These are phyloP conservation scores for Tolypocladium pustulatum DNA, from an alignment of 2,329 filamentous ascomycete species.

Conservation along the genomic window DNA sequence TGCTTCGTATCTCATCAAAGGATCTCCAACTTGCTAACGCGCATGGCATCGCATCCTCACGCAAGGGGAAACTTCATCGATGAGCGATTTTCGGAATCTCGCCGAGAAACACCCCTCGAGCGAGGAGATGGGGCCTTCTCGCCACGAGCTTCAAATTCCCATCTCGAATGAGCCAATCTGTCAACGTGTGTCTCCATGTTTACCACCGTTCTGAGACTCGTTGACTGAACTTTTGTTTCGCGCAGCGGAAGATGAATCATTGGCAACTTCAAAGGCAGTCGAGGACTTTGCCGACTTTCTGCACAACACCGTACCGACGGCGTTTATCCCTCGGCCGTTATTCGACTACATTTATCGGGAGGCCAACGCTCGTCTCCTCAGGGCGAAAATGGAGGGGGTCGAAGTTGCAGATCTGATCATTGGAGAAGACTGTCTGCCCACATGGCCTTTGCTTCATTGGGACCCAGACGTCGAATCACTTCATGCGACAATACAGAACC, in stretches of 20 bases:
- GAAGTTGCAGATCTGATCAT: slow-evolving; percentile 11
- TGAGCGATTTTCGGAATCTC: background rate
- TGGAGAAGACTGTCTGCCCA: slow-evolving; percentile 17
- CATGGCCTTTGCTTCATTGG: slow-evolving; percentile 15
- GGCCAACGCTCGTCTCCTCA: slow-evolving; percentile 12
- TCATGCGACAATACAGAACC: slow-evolving; percentile 14
- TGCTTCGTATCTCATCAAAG: background rate
- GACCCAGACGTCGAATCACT: slow-evolving; percentile 12
- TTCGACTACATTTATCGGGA: slow-evolving; percentile 9
- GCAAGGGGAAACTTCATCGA: background rate
- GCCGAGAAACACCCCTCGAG: background rate
- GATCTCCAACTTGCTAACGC: background rate
- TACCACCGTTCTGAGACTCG: background rate
- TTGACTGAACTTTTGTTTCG: background rate
- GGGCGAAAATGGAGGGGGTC: slow-evolving; percentile 9
- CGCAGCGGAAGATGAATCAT: background rate
- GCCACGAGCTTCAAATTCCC: background rate
- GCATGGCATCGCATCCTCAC: background rate
- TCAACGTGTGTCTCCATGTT: background rate
- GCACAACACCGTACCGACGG: slow-evolving; percentile 7
- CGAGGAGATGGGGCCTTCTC: background rate
- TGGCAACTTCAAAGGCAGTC: background rate
- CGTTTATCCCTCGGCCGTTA: slow-evolving; percentile 11
- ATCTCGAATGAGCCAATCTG: background rate
- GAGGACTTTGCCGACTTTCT: slow-evolving; percentile 6